A percentile compares a stretch with the other conserved stretches of the same genome.
Conservation (phyloP, 208 protist species). For the Phytomonas serpens region DNA sequence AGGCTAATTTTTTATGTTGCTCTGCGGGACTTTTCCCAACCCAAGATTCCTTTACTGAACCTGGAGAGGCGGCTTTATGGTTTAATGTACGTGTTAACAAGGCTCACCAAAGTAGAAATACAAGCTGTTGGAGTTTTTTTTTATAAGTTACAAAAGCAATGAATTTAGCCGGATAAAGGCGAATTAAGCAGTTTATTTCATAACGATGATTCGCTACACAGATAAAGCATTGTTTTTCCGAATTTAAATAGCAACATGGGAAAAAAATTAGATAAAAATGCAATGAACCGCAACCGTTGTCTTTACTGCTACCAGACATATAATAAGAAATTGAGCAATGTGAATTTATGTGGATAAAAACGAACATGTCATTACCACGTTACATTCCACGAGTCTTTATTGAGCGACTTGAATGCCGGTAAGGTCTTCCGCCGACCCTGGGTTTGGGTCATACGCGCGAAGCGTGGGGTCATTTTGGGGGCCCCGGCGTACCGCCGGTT, state of each 20-base stretch:
- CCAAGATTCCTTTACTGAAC: too few species aligned
- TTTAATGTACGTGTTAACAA: background rate
- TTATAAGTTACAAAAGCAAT: background rate
- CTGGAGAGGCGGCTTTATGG: background rate
- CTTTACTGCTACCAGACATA: background rate
- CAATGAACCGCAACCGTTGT: too few species aligned
- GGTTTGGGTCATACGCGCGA: constrained; percentile 24
- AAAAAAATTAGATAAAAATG: background rate
- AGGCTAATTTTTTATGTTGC: background rate
- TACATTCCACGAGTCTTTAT: constrained; percentile 83
- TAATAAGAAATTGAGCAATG: background rate
- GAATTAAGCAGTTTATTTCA: background rate
- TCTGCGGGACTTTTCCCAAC: background rate
- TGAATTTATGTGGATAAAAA: background rate
- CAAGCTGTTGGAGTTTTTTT: background rate
- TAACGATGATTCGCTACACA: background rate
- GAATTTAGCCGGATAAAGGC: background rate
- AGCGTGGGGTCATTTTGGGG: constrained; percentile 29
- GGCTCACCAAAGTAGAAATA: background rate
- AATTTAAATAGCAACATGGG: background rate
- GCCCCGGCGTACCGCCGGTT: constrained; percentile 57
- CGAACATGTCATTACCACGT: constrained; percentile 38
- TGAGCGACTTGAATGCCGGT: constrained; percentile 52
- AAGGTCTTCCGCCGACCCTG: constrained; percentile 11
- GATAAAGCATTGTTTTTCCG: background rate